phyloP scores from a whole-genome alignment of 2,329 filamentous ascomycete genomes.

The Nemania serpens region DNA sequence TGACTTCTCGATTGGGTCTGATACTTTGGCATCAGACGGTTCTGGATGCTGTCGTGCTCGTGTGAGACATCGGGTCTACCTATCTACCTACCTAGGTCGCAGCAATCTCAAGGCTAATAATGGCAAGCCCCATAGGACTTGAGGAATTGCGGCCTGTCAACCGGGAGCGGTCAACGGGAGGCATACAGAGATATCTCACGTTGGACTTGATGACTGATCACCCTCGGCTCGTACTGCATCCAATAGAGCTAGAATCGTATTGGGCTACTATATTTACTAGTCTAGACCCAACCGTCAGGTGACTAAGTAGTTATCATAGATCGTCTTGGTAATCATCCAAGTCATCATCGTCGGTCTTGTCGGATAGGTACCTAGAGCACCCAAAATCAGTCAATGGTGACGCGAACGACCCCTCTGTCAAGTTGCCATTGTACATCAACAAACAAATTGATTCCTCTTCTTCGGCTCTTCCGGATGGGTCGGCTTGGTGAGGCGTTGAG shows the following conservation, averaged over 20 bases:
- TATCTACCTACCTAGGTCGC: not conserved
- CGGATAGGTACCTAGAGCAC: not conserved
- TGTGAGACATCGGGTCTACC: not conserved
- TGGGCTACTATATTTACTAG: not conserved
- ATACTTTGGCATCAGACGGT: not conserved
- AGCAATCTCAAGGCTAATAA: conserved; percentile 22
- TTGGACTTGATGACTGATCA: conserved; percentile 2
- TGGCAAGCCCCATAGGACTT: conserved; percentile 2
- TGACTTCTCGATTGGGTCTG: conserved; percentile 19
- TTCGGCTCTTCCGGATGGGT: conserved; percentile 13
- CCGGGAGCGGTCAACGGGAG: too few relatives aligned
- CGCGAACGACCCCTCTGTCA: not conserved
- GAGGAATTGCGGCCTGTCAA: not conserved
- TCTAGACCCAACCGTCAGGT: not conserved
- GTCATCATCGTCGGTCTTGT: not conserved
- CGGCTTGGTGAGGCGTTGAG: not conserved
- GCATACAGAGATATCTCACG: not conserved
- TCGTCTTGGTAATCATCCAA: not conserved
- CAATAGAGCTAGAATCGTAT: conserved; percentile 1
- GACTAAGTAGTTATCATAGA: not conserved
- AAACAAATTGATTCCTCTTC: not conserved
- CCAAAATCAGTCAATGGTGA: not conserved
- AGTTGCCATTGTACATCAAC: not conserved
- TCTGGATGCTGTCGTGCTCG: conserved; percentile 4
- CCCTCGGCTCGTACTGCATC: conserved; percentile 9